Percentiles rank a stretch among this genome's conserved stretches.
Evolutionary conservation across 495 filamentous ascomycete species (phyloP).

Genomic region (Choiromyces venosus): DNA sequence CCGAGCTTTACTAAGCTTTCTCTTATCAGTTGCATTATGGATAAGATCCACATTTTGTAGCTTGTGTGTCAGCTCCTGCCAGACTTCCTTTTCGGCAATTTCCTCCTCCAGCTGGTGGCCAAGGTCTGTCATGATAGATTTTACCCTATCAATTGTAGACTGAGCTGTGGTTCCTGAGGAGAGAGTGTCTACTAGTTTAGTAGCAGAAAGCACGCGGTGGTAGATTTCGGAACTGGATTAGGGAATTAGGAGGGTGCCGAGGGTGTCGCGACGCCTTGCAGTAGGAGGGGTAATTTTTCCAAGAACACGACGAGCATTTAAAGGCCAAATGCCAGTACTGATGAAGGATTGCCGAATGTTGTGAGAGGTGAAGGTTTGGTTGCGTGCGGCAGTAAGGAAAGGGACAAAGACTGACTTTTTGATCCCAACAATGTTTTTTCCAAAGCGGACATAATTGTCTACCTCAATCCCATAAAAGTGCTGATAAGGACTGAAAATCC

Average conservation of each 20-base stretch:
- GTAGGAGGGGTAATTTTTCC: background rate
- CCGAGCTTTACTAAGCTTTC: too few relatives aligned
- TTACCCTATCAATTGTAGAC: too few relatives aligned
- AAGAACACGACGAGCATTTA: slow-evolving; percentile 8
- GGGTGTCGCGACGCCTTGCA: background rate
- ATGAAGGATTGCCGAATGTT: slow-evolving; percentile 6
- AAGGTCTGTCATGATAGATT: background rate
- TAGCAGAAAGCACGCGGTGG: background rate
- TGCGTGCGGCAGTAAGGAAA: slow-evolving; percentile 5
- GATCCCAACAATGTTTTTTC: background rate
- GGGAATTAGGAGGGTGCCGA: background rate
- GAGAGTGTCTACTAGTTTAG: background rate
- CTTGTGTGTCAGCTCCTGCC: too few relatives aligned
- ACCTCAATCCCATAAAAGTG: slow-evolving; percentile 4
- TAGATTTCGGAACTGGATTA: background rate
- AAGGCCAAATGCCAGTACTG: slow-evolving; percentile 5
- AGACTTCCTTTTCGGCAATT: too few relatives aligned
- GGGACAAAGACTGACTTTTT: slow-evolving; percentile 6
- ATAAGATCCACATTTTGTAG: too few relatives aligned
- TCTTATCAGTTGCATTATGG: too few relatives aligned
- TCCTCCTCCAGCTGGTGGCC: too few relatives aligned
- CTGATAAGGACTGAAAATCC: slow-evolving; percentile 4
- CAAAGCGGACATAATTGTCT: slow-evolving; percentile 4
- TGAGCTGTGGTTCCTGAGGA: too few relatives aligned
- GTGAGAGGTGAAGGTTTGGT: background rate